A percentile compares a stretch with the other conserved stretches of the same genome.
phyloP scores from a whole-genome alignment of 2,329 filamentous ascomycete genomes.

The Fusarium bulbicola region DNA sequence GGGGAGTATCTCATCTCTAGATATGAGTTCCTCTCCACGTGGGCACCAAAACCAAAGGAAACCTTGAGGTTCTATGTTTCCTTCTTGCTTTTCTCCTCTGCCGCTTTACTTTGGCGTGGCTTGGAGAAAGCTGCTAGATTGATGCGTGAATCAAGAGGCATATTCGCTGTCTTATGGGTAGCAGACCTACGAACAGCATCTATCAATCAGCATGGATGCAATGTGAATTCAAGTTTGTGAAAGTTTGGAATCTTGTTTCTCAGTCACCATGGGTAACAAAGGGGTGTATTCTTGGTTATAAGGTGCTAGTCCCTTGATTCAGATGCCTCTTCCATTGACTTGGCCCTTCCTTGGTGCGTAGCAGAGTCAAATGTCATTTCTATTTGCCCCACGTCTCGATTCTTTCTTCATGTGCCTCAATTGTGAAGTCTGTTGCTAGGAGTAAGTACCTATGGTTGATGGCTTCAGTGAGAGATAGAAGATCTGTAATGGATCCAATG shows the following conservation, averaged over 20 bases:
- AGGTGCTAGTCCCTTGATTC: constrained; percentile 10
- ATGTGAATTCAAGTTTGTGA: neutral
- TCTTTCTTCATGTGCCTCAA: neutral
- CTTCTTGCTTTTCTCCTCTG: neutral
- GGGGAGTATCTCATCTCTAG: constrained; percentile 1
- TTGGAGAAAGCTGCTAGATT: neutral
- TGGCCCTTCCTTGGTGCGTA: neutral
- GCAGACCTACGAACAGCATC: neutral
- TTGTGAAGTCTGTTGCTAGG: neutral
- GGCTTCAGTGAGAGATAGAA: neutral
- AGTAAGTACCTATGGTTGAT: neutral
- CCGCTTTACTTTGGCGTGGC: neutral
- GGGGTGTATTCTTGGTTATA: constrained; percentile 2
- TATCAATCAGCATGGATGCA: neutral
- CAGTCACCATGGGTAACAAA: constrained; percentile 26
- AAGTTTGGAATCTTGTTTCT: constrained; percentile 7
- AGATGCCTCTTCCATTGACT: constrained; percentile 10
- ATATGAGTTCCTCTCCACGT: constrained; percentile 2
- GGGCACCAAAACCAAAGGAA: neutral
- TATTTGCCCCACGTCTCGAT: neutral
- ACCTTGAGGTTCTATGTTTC: neutral
- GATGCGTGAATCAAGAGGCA: neutral
- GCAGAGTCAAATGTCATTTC: neutral
- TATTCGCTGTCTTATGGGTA: neutral
- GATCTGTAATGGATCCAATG: neutral